These are phyloP conservation scores for Leccinum pallidistipes DNA, from an alignment of 1,284 basidiomycete genomes.

Conservation along the genomic window DNA sequence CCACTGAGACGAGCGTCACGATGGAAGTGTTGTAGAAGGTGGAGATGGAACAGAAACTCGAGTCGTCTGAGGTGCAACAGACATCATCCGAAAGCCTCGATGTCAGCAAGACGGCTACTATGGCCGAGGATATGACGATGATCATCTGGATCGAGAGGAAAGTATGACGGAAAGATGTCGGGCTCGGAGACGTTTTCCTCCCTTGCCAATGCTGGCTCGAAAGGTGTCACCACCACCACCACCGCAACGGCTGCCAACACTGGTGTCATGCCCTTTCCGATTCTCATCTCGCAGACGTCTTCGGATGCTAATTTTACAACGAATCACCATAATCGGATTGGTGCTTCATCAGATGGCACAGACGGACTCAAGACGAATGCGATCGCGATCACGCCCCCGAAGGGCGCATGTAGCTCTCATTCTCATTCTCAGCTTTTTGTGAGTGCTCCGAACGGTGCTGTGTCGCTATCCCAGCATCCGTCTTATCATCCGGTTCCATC, in stretches of 20 bases:
- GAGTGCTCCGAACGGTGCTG: neutral
- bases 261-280: conserved; percentile 25
- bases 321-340: neutral
- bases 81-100: neutral
- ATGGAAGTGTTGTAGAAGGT: neutral
- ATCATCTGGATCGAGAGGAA: conserved; percentile 1
- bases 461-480: conserved; percentile 5
- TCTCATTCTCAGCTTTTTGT: neutral
- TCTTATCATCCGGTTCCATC: conserved; percentile 15
- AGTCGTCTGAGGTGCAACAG: neutral
- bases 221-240: neutral
- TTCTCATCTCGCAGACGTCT: conserved; percentile 16
- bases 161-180: neutral
- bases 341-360: neutral
- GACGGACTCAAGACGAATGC: conserved; percentile 4
- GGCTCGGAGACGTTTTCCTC: conserved; percentile 1
- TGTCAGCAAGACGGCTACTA: neutral
- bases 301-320: neutral
- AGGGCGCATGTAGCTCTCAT: too few relatives aligned
- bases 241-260: neutral
- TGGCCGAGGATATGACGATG: neutral
- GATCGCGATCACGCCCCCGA: conserved; percentile 5
- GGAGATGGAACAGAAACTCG: neutral
- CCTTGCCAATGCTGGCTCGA: neutral
- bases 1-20: neutral